Evolutionary conservation across 352 stramenopile species (phyloP), one percentile per base, ranked within the genome.

Genomic region (Globisporangium carolinianum): DNA sequence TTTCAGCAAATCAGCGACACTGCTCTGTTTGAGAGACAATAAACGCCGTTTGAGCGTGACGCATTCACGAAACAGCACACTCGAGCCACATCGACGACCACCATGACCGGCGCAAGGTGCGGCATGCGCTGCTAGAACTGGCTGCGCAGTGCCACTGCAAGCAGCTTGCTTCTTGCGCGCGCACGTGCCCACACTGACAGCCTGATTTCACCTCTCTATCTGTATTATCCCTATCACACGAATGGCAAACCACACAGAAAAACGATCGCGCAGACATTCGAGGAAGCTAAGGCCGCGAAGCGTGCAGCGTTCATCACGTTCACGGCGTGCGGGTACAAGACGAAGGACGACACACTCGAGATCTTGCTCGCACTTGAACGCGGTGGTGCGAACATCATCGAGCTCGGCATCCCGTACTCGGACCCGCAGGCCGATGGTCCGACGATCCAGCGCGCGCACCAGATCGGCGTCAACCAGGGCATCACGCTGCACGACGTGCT

Each of bases 401-500:
- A 95, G 76, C 75, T 98, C 14, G 96, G 97, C 36, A 87, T 99
- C 9, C 97, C 97, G 35, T 99, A 99, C 88, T 99, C 96, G 54
- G 97, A 99, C 74, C 97, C 97, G 36, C 94, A 98, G 77, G 97
- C 97, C 0, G 97, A 99, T 80, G 97, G 97, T 18, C 90, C 96
- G 7, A 98, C 96, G 32, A 99, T 99, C 74, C 96, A 99, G 81
- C 78, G 86, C 47, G 97, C 97, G 10, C 81, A 94, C 61, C 85
- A 94, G 63, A 97, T 97, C 62, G 93, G 98, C 59, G 87, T 98
- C 50, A 76, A 96, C 57, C 89, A 97, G 66, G 96, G 96, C 53
- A 96, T 98, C 47, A 96, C 87, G 46, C 83, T 99, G 53, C 65
- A 69, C 47, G 77, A 98, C 55, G 98, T 97, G 62, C 78, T 99